Conservation (phyloP, 176 grass and related monocot species). For the Puya raimondii region DNA sequence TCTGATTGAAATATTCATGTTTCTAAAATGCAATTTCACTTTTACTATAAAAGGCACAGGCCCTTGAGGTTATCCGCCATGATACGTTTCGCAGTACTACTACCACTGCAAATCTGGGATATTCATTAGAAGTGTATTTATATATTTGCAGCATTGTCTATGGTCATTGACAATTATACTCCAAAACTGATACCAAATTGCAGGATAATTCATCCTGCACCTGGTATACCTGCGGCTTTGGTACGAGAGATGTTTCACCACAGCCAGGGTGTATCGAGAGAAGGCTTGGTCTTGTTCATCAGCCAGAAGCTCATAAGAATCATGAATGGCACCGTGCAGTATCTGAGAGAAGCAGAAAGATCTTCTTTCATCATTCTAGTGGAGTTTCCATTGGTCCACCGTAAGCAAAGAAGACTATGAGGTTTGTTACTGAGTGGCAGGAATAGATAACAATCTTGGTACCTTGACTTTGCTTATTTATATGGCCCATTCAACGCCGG, state of each 20-base stretch:
- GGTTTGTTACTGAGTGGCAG: background rate
- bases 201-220: constrained; percentile 81
- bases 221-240: constrained; percentile 68
- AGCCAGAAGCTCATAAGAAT: constrained; percentile 84
- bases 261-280: constrained; percentile 48
- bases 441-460: background rate
- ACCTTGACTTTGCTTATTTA: too few species aligned
- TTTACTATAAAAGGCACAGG: background rate
- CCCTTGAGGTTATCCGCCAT: too few species aligned
- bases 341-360: constrained; percentile 72
- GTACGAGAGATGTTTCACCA: constrained; percentile 89
- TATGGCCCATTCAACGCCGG: too few species aligned
- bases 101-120: too few species aligned
- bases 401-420: constrained; percentile 29
- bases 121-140: too few species aligned
- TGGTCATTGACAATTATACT: too few species aligned
- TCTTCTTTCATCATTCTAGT: constrained; percentile 71
- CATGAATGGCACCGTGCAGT: constrained; percentile 78
- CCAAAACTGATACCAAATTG: constrained; percentile 4
- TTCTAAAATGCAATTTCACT: constrained; percentile 10
- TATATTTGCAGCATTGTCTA: too few species aligned
- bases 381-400: constrained; percentile 61
- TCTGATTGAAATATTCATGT: background rate
- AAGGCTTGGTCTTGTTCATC: constrained; percentile 72
- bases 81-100: too few species aligned